Evolutionary conservation across 306 rosid genomes (phyloP).

Genomic region (Luffa acutangula): DNA sequence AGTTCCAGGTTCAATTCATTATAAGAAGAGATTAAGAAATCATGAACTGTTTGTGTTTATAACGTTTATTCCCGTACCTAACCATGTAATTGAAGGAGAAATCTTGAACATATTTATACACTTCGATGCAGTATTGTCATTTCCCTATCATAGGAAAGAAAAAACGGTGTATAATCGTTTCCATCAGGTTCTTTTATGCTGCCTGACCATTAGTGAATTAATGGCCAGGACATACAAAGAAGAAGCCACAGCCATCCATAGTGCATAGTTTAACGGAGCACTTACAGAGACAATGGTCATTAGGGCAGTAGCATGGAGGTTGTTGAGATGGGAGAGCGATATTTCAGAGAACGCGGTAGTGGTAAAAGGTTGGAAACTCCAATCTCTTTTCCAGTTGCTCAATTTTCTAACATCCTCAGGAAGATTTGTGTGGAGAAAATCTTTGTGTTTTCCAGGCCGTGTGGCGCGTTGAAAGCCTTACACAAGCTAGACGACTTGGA

Average conservation of each 20-base stretch:
- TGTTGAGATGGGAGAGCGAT: neutral
- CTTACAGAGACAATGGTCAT: neutral
- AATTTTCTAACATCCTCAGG: neutral
- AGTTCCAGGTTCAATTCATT: constrained; percentile 12
- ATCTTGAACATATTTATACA: neutral
- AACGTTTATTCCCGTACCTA: neutral
- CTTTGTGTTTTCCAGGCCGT: neutral
- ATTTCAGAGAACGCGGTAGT: neutral
- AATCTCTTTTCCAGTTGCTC: neutral
- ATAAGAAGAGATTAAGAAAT: neutral
- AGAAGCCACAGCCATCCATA: constrained; percentile 1
- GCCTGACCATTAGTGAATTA: neutral
- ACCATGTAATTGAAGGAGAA: neutral
- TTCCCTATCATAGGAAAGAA: neutral
- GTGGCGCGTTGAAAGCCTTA: neutral
- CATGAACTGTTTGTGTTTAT: neutral
- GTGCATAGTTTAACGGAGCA: neutral
- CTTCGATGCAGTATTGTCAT: neutral
- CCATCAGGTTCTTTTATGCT: neutral
- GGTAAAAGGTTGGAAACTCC: neutral
- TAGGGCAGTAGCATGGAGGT: neutral
- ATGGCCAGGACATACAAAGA: neutral
- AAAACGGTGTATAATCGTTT: neutral
- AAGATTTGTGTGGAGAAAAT: neutral
- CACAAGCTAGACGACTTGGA: neutral